Evolutionary conservation across 192 early-diverging fungal species (phyloP), one percentile per base, ranked within the genome.

Genomic region (Backusella circina): DNA sequence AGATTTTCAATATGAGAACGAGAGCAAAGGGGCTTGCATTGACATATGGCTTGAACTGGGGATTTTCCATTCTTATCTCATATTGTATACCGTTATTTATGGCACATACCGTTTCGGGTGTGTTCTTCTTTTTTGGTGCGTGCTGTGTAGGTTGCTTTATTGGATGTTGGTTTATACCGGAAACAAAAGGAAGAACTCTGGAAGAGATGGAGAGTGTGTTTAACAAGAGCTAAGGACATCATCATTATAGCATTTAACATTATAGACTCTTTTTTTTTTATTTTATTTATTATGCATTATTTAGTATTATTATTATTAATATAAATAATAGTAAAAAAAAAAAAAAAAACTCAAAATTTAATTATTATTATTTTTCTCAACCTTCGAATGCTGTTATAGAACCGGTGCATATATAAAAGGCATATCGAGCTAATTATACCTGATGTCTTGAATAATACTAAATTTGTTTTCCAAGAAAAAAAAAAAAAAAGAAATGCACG

Each of bases 201-300:
- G 95, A 98, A 77, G 92, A 97, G 73, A 94, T 98, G 88, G 95
- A 96, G 67, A 80, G 89, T 10, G 77, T 97, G 30, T 97, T 94
- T 65, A 64, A 76, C 50, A 50, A 57, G 8, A 70, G 31, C 16
- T 47, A 70, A 44, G n/a, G n/a, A n/a, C n/a, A n/a, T n/a, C n/a
- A 61, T 61, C 47, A 50, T n/a, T 21, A 61, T 12, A n/a, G 3
- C 3, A 23, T 5, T 51, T 61, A 8, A 2, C 10, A 15, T 44
- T 44, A 61, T 13, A 6, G 1, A 0, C 47, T 4, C 23, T 57
- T 57, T 26, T 57, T 3, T 26, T 23, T 26, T 61, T 23, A 28
- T 61, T 23, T 47, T 18, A 47, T 18, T 47, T 47, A 47, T 47
- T n/a, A 47, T 47, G 44, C 44, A 47, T 47, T 47, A n/a, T n/a